A percentile compares a stretch with the other conserved stretches of the same genome.
These are phyloP conservation scores for Phytophthora ramorum DNA, from an alignment of 352 stramenopile genomes.

Conservation along the genomic window DNA sequence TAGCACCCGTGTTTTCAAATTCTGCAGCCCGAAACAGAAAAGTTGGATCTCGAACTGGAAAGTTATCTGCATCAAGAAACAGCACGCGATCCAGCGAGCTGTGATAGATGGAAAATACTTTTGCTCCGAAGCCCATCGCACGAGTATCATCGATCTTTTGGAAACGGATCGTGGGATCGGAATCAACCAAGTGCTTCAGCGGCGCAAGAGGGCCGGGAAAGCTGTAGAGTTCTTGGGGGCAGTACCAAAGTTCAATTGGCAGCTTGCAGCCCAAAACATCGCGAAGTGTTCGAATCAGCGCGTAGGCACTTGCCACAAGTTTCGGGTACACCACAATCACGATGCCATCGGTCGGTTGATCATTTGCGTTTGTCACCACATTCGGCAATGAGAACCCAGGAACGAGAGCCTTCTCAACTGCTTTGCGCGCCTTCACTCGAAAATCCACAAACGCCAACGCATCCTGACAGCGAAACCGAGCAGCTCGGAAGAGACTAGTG, in stretches of 20 bases:
- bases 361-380: not conserved
- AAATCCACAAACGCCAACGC: conserved; percentile 48
- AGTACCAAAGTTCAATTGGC: conserved; percentile 69
- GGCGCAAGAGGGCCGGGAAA: conserved; percentile 25
- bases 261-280: conserved; percentile 39
- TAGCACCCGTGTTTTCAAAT: conserved; percentile 43
- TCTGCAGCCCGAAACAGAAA: conserved; percentile 48
- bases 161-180: conserved; percentile 23
- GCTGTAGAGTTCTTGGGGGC: conserved; percentile 39
- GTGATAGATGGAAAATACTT: conserved; percentile 55
- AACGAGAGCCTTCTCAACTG: conserved; percentile 21
- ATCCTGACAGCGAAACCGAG: conserved; percentile 43
- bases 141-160: conserved; percentile 31
- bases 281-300: conserved; percentile 44
- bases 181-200: conserved; percentile 38
- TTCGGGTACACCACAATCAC: conserved; percentile 66
- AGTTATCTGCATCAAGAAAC: conserved; percentile 70
- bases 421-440: conserved; percentile 16
- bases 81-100: conserved; percentile 49
- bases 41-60: conserved; percentile 52
- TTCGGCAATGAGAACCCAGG: conserved; percentile 30
- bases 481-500: conserved; percentile 25
- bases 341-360: conserved; percentile 36
- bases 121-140: conserved; percentile 54
- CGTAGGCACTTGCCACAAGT: conserved; percentile 48